Base-by-base conservation (phyloP, 2,329 filamentous ascomycete genomes). In the Plenodomus biglobosus region DNA sequence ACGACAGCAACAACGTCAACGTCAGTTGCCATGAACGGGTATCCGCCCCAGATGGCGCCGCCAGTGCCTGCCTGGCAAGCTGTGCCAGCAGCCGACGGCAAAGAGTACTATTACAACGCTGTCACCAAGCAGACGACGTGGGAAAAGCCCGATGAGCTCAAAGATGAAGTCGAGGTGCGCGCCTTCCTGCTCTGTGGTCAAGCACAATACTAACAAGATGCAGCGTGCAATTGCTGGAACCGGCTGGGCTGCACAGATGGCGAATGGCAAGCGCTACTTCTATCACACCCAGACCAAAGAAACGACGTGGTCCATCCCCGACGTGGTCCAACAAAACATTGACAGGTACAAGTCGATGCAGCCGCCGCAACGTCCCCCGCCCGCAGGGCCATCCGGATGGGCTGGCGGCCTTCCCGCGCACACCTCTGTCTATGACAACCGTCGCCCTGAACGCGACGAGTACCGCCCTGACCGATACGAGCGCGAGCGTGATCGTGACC, bases 241-340 rank as follows among this genome's bases (percentile, higher is more conserved):
- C 61, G 88, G 89, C 56, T 99, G 92, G 91, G 94, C 92, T 66
- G 90, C 96, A 87, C 20, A 86, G 36, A 34, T 89, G 18, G 85
- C 91, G 53, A 88, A 90, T 56, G 94, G 92, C 39, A 85, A 86
- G 63, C 90, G 92, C 69, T 99, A 99, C 75, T 99, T 91, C 63
- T 92, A 92, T 73, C 94, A 99, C 72, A 88, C 86, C 27, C 87
- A 95, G 73, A 92, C 89, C 38, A 92, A 92, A 74, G 83, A 91
- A 75, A 97, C 91, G 71, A 90, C 88, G 24, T 99, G 94, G 94
- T 87, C 92, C 65, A 92, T 96, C 81, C 94, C 94, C 46, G 88
- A 90, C 46, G 84, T 77, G 51, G 59, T 70, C 20, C 56, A 61
- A 42, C 91, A 90, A 74, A 91, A 87, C 54, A 92, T 92, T 75